Base-by-base conservation (phyloP, 2,329 filamentous ascomycete species). In the Paradendryphiella salina region DNA sequence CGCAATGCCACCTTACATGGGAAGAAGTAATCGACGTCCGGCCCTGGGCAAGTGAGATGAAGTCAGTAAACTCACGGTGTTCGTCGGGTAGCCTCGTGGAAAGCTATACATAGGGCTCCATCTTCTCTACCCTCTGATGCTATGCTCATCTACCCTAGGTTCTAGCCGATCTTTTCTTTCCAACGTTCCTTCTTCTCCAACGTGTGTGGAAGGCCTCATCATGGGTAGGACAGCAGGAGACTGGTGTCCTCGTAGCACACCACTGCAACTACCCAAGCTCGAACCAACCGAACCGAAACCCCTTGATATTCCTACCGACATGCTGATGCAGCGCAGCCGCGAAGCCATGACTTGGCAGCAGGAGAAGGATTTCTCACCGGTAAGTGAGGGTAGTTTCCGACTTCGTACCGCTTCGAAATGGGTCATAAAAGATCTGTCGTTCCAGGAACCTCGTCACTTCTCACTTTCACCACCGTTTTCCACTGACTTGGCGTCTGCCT, bases 261-360 rank as follows among this genome's bases (percentile, higher is more conserved):
- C 48, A 20, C 36, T 28, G 10, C 29, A 34, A 4, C 20, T 37
- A 13, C 11, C 14, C 5, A 7, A 32, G 34, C 8, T 50, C 9
- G 38, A 47, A 11, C 23, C 14, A n/a, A n/a, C 20, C 3, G 35
- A 39, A n/a, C 28, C 9, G 29, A 13, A n/a, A 11, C 7, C 29
- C 17, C 10, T 32, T 5, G 10, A 39, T 0, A 7, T 45, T n/a
- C 26, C 42, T 3, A 11, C 38, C 26, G 9, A 41, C n/a, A 28
- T 32, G 21, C 1, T 33, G 10, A 43, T 13, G 29, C 13, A 46
- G 15, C 29, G 34, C 8, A 18, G 34, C 5, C 39, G n/a, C 2
- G 49, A 57, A n/a, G 5, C 32, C 8, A 43, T 60, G 45, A 64
- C 60, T 8, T 61, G 57, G 63, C 60, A 66, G 34, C 61, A 67